These are phyloP conservation scores for Posidonia australis DNA, from an alignment of 106 monocot genomes.

Conservation along the genomic window DNA sequence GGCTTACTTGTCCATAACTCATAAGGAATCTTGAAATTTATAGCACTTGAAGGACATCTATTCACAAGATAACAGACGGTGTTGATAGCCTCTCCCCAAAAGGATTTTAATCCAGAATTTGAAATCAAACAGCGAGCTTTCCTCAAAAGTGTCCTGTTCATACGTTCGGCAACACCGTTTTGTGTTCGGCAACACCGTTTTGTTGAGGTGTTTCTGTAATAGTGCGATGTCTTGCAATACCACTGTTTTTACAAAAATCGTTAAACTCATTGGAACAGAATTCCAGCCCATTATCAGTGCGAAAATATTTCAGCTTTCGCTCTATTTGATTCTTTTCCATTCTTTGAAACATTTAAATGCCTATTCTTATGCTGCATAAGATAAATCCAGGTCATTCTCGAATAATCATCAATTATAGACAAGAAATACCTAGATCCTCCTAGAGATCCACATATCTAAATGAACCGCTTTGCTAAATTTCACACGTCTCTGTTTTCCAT, in stretches of 20 bases:
- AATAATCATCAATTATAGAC: background rate
- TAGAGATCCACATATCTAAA: background rate
- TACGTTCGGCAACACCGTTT: no score
- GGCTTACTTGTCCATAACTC: background rate
- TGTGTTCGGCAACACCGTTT: background rate
- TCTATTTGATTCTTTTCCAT: no score
- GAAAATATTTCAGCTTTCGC: no score
- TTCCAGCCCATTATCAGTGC: no score
- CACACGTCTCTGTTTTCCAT: constrained; percentile 8
- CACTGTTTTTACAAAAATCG: background rate
- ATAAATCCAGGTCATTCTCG: no score
- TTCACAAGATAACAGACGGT: background rate
- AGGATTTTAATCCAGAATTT: background rate
- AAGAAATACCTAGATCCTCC: background rate
- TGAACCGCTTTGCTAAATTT: background rate
- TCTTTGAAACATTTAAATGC: no score
- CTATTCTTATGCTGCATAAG: no score
- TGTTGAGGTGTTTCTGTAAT: background rate
- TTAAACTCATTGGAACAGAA: no score
- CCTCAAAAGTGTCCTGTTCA: background rate
- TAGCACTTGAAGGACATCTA: background rate
- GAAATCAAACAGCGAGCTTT: background rate
- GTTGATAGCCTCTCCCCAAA: background rate
- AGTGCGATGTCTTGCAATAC: background rate
- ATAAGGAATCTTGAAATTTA: background rate